These are phyloP conservation scores for Candida sp. DNA, from an alignment of 1,139 yeast species.

Conservation along the genomic window DNA sequence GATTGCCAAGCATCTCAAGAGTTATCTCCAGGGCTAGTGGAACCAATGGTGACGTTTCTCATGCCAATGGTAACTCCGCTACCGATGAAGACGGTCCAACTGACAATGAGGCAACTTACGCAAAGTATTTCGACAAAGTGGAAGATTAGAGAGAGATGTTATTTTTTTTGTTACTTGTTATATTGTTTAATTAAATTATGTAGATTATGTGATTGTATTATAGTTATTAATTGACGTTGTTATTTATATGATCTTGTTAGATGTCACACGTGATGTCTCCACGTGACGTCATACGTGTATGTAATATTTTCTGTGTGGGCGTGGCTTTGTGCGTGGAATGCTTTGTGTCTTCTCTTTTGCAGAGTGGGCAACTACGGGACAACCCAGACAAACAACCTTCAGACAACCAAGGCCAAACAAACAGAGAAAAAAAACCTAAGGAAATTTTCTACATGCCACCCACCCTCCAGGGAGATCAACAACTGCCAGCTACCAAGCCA, in stretches of 20 bases:
- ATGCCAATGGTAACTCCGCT: background rate
- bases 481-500: no score
- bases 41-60: background rate
- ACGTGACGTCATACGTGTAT: no score
- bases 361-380: constrained; percentile 1
- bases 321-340: background rate
- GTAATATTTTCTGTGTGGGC: background rate
- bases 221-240: no score
- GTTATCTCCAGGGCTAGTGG: constrained; percentile 4
- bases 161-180: background rate
- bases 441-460: no score
- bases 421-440: no score
- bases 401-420: background rate
- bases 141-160: background rate
- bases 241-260: no score
- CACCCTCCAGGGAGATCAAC: no score
- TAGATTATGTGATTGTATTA: background rate
- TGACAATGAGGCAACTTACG: background rate
- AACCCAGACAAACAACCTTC: background rate
- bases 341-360: background rate
- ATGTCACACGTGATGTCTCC: no score
- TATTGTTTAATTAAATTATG: background rate
- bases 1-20: constrained; percentile 1
- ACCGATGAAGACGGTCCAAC: background rate
- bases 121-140: constrained; percentile 1